phyloP scores from a whole-genome alignment of 805 yeast genomes.

The Zygosaccharomyces bailii region DNA sequence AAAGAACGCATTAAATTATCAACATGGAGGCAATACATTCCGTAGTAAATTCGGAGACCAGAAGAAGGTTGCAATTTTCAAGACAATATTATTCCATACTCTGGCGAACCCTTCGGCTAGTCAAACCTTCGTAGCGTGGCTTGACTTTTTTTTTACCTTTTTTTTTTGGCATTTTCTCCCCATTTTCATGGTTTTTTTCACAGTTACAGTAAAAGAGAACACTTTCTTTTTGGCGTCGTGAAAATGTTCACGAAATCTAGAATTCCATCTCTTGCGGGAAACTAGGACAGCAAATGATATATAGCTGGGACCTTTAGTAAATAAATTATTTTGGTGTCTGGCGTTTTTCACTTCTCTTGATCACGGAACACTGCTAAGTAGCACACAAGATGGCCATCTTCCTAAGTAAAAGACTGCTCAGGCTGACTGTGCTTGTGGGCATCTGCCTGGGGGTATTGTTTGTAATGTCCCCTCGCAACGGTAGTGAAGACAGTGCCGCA shows the following conservation, averaged over 20 bases:
- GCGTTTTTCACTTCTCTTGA: neutral
- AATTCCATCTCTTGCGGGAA: neutral
- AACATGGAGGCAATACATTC: neutral
- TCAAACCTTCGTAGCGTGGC: neutral
- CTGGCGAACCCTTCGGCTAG: no score
- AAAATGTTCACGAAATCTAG: conserved; percentile 6
- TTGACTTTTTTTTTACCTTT: conserved; percentile 1
- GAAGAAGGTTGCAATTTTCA: no score
- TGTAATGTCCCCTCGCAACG: conserved; percentile 12
- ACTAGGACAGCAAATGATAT: neutral
- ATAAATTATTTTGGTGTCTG: neutral
- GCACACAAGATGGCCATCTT: conserved; percentile 20
- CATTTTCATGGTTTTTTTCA: neutral
- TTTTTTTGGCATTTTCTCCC: neutral
- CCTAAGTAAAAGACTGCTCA: conserved; percentile 24
- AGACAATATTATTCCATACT: no score
- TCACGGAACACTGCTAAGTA: neutral
- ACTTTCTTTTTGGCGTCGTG: conserved; percentile 5
- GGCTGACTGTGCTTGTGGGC: conserved; percentile 19
- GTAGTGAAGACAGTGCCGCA: conserved; percentile 1
- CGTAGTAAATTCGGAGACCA: no score
- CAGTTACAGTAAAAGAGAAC: neutral
- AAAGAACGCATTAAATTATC: conserved; percentile 2
- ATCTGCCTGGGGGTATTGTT: conserved; percentile 13
- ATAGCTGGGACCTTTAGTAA: neutral